Base-by-base conservation (phyloP, 176 grass and related monocot genomes). In the Raddia distichophylla region DNA sequence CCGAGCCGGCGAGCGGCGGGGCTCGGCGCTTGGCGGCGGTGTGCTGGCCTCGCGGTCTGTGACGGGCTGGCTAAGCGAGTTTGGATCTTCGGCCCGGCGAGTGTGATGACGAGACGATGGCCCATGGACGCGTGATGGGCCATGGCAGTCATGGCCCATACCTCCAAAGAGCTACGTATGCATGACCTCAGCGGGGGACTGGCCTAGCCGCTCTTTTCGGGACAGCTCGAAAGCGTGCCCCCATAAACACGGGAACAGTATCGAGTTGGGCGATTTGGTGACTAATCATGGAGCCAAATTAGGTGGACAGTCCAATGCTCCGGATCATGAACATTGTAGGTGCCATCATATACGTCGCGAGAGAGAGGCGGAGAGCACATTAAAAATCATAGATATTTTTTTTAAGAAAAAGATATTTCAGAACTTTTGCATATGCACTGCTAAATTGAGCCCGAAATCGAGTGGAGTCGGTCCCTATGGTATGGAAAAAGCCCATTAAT, bases 301-400 rank as follows among this genome's bases (percentile, higher is more conserved):
- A 79, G 75, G 83, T 73, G 59, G 19, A 64, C 35, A 4, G 67
- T 65, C 27, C 27, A 27, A 27, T 27, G 27, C 27, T 27, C 27
- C 27, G 27, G 27, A 27, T 27, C 27, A 27, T 27, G 27, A 27
- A 27, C 27, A 27, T 27, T 27, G 27, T 27, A 27, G 27, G 27
- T 27, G 27, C 27, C 27, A 27, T 27, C 27, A 1, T 27, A 27
- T 27, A 27, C 27, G 27, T 27, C 27, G 27, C 0, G 27, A 27
- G 27, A 27, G 27, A 27, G 27, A 27, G 27, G 27, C 27, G 27
- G 27, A 27, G 27, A 27, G 27, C 27, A 27, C 27, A 27, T 27
- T 27, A 27, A 27, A 27, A 27, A 27, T 27, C 27, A 27, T 27
- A 27, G 27, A 27, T 27, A 27, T 27, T 27, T 27, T 27, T 27